Evolutionary conservation across 306 rosid genomes (phyloP), one percentile per base, ranked within the genome.

Genomic region (Lathyrus oleraceus): DNA sequence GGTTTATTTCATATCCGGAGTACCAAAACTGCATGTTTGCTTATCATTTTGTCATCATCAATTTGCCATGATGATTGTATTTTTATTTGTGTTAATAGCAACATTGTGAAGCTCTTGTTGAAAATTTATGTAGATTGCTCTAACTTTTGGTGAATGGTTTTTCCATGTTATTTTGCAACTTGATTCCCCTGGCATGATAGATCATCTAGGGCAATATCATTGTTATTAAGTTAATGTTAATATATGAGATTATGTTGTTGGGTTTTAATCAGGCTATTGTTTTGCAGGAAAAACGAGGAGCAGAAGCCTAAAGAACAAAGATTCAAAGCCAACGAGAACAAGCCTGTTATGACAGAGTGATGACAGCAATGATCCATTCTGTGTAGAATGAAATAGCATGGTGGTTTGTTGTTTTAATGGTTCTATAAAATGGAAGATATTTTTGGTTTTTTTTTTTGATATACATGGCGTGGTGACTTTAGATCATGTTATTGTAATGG

Each of bases 311-410:
- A 86, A 76, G 97, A 94, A 61, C 95, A 87, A 54, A 91, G 42
- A 73, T 85, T 87, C 8, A 94, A 94, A 70, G 97, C 96, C 60
- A 94, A 69, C 42, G 99, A 94, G 83, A 94, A 91, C 81, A 94
- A 94, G 86, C 97, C 97, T 25, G 81, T 94, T 15, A 94, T 94
- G 99, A 91, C 85, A 10, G 97, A 94, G 83, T 94, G 87, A 88
- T 53, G 51, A 52, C 81, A 48, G 39, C 17, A 45, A 52, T 69
- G 63, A 13, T 36, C 17, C 65, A 8, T 58, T 67, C 44, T 21
- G 67, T 20, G 28, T n/a, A 35, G 56, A 51, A 62, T 72, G 82
- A 42, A 43, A 30, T 54, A 45, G 78, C 20, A 35, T 36, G 10
- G 68, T 52, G 68, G 67, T 30, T 67, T 15, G 45, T 65, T 76